Percentiles rank a stretch among this genome's conserved stretches.
Conservation (phyloP, 106 monocot genomes). For the Hemerocallis citrina region DNA sequence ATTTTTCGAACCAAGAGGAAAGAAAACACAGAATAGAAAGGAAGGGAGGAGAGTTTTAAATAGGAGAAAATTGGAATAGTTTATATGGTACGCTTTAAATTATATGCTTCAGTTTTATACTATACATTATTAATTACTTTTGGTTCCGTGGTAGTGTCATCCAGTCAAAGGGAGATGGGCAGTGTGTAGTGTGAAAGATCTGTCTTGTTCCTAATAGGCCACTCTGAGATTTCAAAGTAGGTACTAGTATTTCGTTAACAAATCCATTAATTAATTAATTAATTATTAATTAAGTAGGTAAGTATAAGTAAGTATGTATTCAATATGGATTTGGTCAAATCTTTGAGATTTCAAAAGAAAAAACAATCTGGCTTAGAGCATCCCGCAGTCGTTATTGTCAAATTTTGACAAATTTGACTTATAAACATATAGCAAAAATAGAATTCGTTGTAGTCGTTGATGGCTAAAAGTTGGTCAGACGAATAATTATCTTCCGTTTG, state of each 20-base stretch:
- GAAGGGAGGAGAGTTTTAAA: background rate
- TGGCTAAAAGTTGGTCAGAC: background rate
- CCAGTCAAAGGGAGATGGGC: slow-evolving; percentile 9
- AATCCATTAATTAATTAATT: too few species aligned
- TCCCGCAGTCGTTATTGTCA: too few species aligned
- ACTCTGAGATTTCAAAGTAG: background rate
- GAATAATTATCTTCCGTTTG: too few species aligned
- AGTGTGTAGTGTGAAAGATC: background rate
- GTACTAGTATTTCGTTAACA: background rate
- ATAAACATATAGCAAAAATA: too few species aligned
- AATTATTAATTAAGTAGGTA: too few species aligned
- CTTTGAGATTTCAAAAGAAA: background rate
- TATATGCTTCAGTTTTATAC: background rate
- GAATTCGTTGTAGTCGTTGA: background rate
- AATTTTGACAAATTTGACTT: too few species aligned
- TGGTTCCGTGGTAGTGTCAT: slow-evolving; percentile 23
- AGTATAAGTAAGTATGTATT: background rate
- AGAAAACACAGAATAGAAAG: background rate
- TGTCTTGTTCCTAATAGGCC: too few species aligned
- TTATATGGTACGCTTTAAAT: background rate
- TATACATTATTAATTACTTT: background rate
- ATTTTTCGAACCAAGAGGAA: background rate
- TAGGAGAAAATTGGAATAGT: background rate
- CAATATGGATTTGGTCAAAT: background rate
- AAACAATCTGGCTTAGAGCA: too few species aligned